Evolutionary conservation across 257 asterid genomes (phyloP).

Genomic region (Rehmannia glutinosa): DNA sequence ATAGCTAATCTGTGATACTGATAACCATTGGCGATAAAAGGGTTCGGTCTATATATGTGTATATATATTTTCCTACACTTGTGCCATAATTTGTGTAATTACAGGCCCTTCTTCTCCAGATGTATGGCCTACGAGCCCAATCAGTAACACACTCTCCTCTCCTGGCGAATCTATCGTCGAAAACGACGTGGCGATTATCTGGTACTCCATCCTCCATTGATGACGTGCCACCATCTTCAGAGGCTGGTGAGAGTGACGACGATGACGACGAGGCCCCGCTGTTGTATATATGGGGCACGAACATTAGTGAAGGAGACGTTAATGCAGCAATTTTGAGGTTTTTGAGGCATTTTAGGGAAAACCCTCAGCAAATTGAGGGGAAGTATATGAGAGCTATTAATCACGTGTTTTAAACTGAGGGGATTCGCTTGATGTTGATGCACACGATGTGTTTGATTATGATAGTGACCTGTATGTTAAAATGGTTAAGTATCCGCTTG

Average conservation of each 20-base stretch:
- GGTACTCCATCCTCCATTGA: constrained; percentile 62
- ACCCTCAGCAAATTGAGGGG: constrained; percentile 60
- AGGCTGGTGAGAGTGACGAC: constrained; percentile 65
- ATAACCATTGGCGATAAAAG: background rate
- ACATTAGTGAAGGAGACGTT: constrained; percentile 85
- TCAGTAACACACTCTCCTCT: constrained; percentile 75
- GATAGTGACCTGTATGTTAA: constrained; percentile 78
- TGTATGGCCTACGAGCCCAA: constrained; percentile 66
- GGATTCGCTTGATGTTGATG: constrained; percentile 96
- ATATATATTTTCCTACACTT: background rate
- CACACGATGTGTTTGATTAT: constrained; percentile 69
- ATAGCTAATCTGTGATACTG: no score
- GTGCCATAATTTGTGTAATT: constrained; percentile 2
- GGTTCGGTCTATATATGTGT: background rate
- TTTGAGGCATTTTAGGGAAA: constrained; percentile 77
- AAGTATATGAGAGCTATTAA: constrained; percentile 73
- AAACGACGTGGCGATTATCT: constrained; percentile 49
- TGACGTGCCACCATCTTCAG: constrained; percentile 66
- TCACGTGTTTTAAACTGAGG: constrained; percentile 77
- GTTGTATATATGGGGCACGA: constrained; percentile 96
- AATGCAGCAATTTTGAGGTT: constrained; percentile 81
- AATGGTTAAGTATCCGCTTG: constrained; percentile 93
- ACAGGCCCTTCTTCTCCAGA: constrained; percentile 79
- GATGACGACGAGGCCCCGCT: constrained; percentile 73
- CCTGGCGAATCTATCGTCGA: constrained; percentile 56